These are phyloP conservation scores for Fusarium temperatum DNA, from an alignment of 2,329 filamentous ascomycete genomes.

Conservation along the genomic window DNA sequence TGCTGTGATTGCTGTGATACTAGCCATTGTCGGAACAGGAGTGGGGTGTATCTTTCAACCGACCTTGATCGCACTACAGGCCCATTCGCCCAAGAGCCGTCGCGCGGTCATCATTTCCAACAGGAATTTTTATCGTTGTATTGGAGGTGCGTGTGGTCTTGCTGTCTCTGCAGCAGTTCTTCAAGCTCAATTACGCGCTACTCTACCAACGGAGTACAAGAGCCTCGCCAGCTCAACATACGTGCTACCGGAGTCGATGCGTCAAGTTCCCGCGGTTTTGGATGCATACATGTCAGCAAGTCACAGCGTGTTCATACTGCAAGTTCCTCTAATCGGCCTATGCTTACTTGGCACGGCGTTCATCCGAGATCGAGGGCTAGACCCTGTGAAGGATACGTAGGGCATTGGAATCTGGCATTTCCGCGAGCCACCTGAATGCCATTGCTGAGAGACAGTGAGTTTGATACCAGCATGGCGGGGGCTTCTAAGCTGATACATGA, in stretches of 20 bases:
- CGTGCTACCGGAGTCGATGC: not conserved
- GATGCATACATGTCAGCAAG: not conserved
- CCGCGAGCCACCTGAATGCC: fast-evolving
- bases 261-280: not conserved
- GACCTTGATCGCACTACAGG: not conserved
- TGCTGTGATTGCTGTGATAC: not conserved
- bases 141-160: not conserved
- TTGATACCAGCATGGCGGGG: not conserved
- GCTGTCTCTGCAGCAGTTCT: not conserved
- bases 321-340: not conserved
- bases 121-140: constrained; percentile 1
- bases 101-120: not conserved
- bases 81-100: not conserved
- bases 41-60: not conserved
- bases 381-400: not conserved
- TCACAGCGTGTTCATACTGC: not conserved
- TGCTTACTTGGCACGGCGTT: not conserved
- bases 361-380: not conserved
- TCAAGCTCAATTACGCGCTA: not conserved
- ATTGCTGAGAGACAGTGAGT: not conserved
- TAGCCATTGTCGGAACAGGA: not conserved
- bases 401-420: fast-evolving
- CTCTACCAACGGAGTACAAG: not conserved
- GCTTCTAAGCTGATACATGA: not conserved
- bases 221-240: not conserved